Evolutionary conservation across 768 basidiomycete species (phyloP), one percentile per base, ranked within the genome.

Genomic region (Chiua virens): DNA sequence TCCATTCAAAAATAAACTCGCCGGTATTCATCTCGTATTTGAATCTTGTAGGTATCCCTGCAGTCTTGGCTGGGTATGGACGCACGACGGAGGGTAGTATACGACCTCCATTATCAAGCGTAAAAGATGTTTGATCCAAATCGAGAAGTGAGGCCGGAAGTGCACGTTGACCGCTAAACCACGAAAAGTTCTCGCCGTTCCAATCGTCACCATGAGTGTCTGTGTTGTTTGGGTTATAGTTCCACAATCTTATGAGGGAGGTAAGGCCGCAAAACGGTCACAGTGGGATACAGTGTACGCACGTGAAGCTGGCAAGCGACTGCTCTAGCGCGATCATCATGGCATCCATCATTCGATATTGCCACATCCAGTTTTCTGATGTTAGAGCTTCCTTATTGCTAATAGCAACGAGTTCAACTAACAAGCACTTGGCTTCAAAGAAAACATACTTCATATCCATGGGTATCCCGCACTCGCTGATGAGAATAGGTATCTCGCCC

Each of bases 131-230:
- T 67, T 89, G 89, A 9, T 79, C 76, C 49, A 79, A 76, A 55
- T 77, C 78, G 13, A 87, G 73, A 36, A 83, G 63, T 0, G 78
- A 78, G 0, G 76, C 62, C 1, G 80, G 86, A 44, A 82, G 71
- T 2, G 79, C 83, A 15, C 86, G 81, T 32, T 67, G 70, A 38
- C 73, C 72, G 60, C 83, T 84, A 78, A 92, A 98, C 91, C 92
- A 97, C 2, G 92, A 93, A 66, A 99, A 98, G 71, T 95, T 97
- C 70, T 99, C 95, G 47, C 89, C 92, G 60, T 95, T 96, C 95
- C 95, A 97, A 65, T 85, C 71, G 65, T 98, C 95, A 15, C 96
- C 96, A 22, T 69, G 60, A 17, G 68, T 59, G 65, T 98, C 94
- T 35, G 79, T 77, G 69, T 98, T 98, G 45, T 78, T 73, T 0